phyloP scores from a whole-genome alignment of 2,329 filamentous ascomycete genomes.

The Cordyceps tenuipes region DNA sequence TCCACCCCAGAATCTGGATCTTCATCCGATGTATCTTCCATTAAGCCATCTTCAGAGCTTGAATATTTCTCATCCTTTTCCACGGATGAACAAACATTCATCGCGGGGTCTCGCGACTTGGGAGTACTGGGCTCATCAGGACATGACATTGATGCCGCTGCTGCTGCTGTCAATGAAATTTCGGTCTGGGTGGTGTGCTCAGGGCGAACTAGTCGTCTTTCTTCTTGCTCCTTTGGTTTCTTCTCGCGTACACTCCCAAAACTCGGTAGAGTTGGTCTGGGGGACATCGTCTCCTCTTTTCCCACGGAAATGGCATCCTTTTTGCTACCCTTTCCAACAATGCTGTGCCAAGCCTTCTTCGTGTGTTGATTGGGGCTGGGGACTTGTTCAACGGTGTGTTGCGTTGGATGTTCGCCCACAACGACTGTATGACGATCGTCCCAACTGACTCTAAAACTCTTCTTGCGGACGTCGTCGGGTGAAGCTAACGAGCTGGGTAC shows the following conservation, averaged over 20 bases:
- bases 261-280: conserved; percentile 62
- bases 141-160: conserved; percentile 7
- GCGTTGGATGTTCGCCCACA: conserved; percentile 38
- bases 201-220: conserved; percentile 51
- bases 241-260: conserved; percentile 67
- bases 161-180: not conserved
- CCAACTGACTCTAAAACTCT: conserved; percentile 68
- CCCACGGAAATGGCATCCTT: conserved; percentile 40
- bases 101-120: conserved; percentile 44
- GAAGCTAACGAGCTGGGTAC: conserved; percentile 18
- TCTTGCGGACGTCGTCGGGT: conserved; percentile 47
- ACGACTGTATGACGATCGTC: conserved; percentile 55
- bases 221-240: conserved; percentile 44
- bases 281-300: conserved; percentile 64
- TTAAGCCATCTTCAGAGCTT: conserved; percentile 24
- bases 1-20: conserved; percentile 4
- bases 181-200: conserved; percentile 25
- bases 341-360: conserved; percentile 43
- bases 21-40: conserved; percentile 13
- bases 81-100: conserved; percentile 61
- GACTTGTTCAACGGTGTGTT: conserved; percentile 31
- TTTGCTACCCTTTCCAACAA: conserved; percentile 39
- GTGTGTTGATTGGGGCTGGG: conserved; percentile 28
- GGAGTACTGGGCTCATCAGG: conserved; percentile 20
- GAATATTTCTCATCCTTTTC: conserved; percentile 53